These are phyloP conservation scores for Podila epigama DNA, from an alignment of 192 early-diverging fungal genomes.

Conservation along the genomic window DNA sequence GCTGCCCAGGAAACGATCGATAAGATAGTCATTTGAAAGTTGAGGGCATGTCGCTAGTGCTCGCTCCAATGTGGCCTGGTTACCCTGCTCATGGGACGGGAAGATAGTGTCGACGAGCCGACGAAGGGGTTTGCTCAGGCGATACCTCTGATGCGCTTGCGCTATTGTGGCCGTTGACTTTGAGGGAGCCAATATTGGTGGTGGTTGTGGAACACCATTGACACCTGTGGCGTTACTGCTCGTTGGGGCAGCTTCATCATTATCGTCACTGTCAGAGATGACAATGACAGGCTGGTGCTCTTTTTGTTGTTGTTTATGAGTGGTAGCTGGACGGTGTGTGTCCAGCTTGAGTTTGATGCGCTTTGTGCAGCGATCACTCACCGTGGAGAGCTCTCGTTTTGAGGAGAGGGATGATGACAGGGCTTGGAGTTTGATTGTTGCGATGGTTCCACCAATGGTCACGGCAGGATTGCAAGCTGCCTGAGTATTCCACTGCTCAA, in stretches of 20 bases:
- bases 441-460: background rate
- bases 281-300: slow-evolving; percentile 2
- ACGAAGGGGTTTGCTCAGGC: background rate
- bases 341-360: background rate
- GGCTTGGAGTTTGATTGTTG: background rate
- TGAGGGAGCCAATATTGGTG: background rate
- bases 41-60: background rate
- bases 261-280: slow-evolving; percentile 6
- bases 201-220: too few relatives aligned
- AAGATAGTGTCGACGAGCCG: slow-evolving; percentile 10
- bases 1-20: slow-evolving; percentile 12
- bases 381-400: background rate
- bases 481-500: background rate
- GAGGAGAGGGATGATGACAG: background rate
- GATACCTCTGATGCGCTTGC: background rate
- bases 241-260: background rate
- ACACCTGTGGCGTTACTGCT: background rate
- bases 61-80: background rate
- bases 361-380: background rate
- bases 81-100: background rate
- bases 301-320: background rate
- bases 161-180: background rate
- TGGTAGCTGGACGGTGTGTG: background rate
- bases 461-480: background rate
- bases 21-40: slow-evolving; percentile 3